These are phyloP conservation scores for Rhodotorula babjevae DNA, from an alignment of 768 basidiomycete genomes.

Conservation along the genomic window DNA sequence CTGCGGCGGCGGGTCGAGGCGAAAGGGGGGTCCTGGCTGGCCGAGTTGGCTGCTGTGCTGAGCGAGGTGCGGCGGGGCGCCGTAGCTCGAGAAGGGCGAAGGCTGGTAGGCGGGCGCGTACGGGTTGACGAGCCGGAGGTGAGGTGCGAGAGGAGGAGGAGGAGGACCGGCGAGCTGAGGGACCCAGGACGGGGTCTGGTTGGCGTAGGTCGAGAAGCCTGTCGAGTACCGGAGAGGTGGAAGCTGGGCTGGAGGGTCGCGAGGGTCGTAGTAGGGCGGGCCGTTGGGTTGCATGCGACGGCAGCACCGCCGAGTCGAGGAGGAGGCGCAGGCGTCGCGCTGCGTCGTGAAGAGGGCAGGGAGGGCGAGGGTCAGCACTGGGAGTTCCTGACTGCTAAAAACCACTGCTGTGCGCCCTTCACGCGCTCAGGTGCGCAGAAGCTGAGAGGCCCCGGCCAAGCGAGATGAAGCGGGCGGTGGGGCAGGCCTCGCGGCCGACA, in stretches of 20 bases:
- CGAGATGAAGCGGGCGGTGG: too few relatives aligned
- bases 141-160: neutral
- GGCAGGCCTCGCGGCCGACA: too few relatives aligned
- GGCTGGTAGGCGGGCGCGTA: neutral
- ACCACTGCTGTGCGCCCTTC: too few relatives aligned
- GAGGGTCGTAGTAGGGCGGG: neutral
- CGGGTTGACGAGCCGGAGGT: neutral
- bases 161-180: neutral
- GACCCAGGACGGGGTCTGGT: neutral
- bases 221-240: neutral
- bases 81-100: too few relatives aligned
- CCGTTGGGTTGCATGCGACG: neutral
- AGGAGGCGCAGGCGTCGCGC: neutral
- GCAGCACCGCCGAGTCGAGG: neutral
- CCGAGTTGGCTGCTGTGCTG: too few relatives aligned
- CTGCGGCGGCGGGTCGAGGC: neutral
- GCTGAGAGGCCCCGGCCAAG: too few relatives aligned
- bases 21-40: too few relatives aligned
- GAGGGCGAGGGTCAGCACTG: too few relatives aligned
- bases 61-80: too few relatives aligned
- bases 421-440: too few relatives aligned
- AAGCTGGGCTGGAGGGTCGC: neutral
- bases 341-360: too few relatives aligned
- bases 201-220: neutral
- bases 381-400: too few relatives aligned